These are phyloP conservation scores for Fusarium bactridioides DNA, from an alignment of 2,329 filamentous ascomycete species.

Conservation along the genomic window DNA sequence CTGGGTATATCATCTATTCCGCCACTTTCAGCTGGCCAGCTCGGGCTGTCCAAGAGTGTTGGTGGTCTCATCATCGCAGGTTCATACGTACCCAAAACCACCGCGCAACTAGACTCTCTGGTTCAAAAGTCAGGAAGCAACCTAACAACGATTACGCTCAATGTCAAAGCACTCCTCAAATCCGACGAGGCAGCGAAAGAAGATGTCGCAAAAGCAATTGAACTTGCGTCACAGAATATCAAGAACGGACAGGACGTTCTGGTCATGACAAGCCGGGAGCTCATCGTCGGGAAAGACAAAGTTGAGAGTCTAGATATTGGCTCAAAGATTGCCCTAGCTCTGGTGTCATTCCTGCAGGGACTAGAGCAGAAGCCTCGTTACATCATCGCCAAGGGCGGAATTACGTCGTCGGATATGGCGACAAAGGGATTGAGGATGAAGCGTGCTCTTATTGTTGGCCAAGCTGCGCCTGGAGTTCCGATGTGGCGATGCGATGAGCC, in stretches of 20 bases:
- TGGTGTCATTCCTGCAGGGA: slow-evolving; percentile 58
- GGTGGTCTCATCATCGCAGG: slow-evolving; percentile 65
- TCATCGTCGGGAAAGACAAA: slow-evolving; percentile 57
- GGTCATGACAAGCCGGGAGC: slow-evolving; percentile 65
- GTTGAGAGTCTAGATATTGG: slow-evolving; percentile 63
- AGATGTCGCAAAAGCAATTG: slow-evolving; percentile 44
- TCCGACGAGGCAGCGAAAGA: slow-evolving; percentile 44
- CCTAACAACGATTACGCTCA: slow-evolving; percentile 56
- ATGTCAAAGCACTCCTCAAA: slow-evolving; percentile 57
- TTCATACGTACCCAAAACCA: slow-evolving; percentile 67
- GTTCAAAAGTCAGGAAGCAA: slow-evolving; percentile 47
- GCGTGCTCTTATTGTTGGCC: slow-evolving; percentile 61
- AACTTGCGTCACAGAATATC: slow-evolving; percentile 51
- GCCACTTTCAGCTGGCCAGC: slow-evolving; percentile 56
- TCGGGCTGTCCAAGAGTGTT: slow-evolving; percentile 48
- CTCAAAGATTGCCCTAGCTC: slow-evolving; percentile 56
- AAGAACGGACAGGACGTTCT: slow-evolving; percentile 59
- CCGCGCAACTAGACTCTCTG: slow-evolving; percentile 58
- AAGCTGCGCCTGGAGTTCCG: slow-evolving; percentile 65
- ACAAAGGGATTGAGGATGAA: slow-evolving; percentile 64
- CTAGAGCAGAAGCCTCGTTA: slow-evolving; percentile 61
- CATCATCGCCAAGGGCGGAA: slow-evolving; percentile 67
- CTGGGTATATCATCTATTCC: slow-evolving; percentile 60
- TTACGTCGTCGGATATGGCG: slow-evolving; percentile 66
- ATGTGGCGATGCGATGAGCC: slow-evolving; percentile 66